Percentiles rank a stretch among this genome's conserved stretches.
Evolutionary conservation across 2,329 filamentous ascomycete genomes (phyloP).

Genomic region (Acrocalymma vagum): DNA sequence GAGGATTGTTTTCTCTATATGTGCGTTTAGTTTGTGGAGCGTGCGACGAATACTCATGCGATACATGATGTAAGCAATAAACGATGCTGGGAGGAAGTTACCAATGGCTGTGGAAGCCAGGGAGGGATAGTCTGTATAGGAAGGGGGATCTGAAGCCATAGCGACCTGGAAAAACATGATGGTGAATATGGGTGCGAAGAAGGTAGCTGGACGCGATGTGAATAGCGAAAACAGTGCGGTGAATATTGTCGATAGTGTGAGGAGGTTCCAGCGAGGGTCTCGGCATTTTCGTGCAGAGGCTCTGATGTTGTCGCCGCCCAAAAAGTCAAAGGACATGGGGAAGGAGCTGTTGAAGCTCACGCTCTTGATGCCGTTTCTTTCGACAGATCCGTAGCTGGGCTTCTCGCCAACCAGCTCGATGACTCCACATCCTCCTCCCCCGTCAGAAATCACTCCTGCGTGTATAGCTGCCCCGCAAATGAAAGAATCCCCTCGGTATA

Average conservation of each 20-base stretch:
- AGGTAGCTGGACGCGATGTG: slow-evolving; percentile 37
- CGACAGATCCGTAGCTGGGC: slow-evolving; percentile 25
- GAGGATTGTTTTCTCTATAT: slow-evolving; percentile 45
- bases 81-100: slow-evolving; percentile 44
- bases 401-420: slow-evolving; percentile 35
- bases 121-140: slow-evolving; percentile 37
- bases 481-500: slow-evolving; percentile 49
- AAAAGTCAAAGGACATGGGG: slow-evolving; percentile 43
- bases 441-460: slow-evolving; percentile 37
- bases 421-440: slow-evolving; percentile 43
- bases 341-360: slow-evolving; percentile 44
- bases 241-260: slow-evolving; percentile 42
- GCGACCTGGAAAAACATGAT: slow-evolving; percentile 45
- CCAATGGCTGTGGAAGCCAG: slow-evolving; percentile 40
- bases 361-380: slow-evolving; percentile 41
- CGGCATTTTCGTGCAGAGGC: slow-evolving; percentile 30
- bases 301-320: slow-evolving; percentile 18
- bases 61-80: slow-evolving; percentile 40
- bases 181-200: slow-evolving; percentile 38
- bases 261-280: slow-evolving; percentile 44
- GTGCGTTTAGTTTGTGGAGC: slow-evolving; percentile 36
- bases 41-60: slow-evolving; percentile 36
- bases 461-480: slow-evolving; percentile 48
- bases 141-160: slow-evolving; percentile 47
- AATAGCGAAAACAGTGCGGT: slow-evolving; percentile 40